These are phyloP conservation scores for Colletotrichum simmondsii DNA, from an alignment of 2,329 filamentous ascomycete genomes.

Conservation along the genomic window DNA sequence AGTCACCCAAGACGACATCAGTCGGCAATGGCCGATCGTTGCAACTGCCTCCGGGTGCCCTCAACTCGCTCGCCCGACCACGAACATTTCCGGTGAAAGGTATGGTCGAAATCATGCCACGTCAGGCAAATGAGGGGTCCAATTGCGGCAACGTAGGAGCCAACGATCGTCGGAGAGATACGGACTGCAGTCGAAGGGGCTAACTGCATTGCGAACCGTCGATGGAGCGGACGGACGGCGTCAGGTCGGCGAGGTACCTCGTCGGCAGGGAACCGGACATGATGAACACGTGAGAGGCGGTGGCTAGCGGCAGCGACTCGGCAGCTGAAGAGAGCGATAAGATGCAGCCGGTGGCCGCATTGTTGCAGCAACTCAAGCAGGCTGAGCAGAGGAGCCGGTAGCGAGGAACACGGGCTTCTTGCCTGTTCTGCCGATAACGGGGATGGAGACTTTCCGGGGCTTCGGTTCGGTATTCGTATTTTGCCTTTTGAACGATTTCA, in stretches of 20 bases:
- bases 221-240: not conserved
- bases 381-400: conserved; percentile 2
- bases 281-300: conserved; percentile 12
- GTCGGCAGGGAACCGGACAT: conserved; percentile 6
- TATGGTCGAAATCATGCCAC: conserved; percentile 33
- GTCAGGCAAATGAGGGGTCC: conserved; percentile 10
- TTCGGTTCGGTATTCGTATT: not conserved
- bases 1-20: not conserved
- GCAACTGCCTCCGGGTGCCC: not conserved
- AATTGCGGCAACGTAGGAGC: not conserved
- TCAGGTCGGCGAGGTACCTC: conserved; percentile 13
- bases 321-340: conserved; percentile 16
- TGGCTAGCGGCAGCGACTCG: conserved; percentile 4
- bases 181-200: conserved; percentile 13
- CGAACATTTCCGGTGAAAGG: conserved; percentile 32
- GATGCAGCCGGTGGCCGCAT: conserved; percentile 21
- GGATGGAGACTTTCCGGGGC: not conserved
- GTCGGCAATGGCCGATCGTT: conserved; percentile 1
- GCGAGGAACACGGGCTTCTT: not conserved
- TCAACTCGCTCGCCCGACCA: conserved; percentile 2
- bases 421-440: not conserved
- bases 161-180: not conserved
- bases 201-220: conserved; percentile 16
- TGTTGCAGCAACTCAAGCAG: conserved; percentile 24
- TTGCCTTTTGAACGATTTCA: not conserved